These are phyloP conservation scores for Rhizomucor miehei DNA, from an alignment of 371 early-diverging fungal species.

Conservation along the genomic window DNA sequence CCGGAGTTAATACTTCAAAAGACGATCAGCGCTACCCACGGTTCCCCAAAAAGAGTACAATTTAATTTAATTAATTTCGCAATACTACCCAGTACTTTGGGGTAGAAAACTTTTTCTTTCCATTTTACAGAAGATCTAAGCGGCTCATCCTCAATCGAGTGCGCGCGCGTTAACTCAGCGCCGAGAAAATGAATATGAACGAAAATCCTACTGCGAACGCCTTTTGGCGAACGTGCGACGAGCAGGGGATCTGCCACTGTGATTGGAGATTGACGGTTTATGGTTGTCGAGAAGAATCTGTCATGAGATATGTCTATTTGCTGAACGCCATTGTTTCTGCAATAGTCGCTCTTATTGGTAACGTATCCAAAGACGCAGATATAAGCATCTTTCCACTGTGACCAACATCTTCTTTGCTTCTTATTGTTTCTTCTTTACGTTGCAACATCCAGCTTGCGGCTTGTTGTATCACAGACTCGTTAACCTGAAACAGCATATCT, in stretches of 20 bases:
- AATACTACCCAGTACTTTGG: too few relatives aligned
- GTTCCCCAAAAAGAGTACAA: too few relatives aligned
- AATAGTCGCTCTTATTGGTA: slow-evolving; percentile 17
- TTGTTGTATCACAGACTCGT: slow-evolving; percentile 14
- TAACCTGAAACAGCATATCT: slow-evolving; percentile 15
- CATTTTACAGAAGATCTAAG: too few relatives aligned
- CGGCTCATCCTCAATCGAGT: too few relatives aligned
- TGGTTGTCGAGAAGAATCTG: slow-evolving; percentile 19
- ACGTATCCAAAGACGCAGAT: too few relatives aligned
- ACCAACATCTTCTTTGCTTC: too few relatives aligned
- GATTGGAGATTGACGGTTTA: slow-evolving; percentile 34
- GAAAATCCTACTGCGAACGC: neutral
- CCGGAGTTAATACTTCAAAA: too few relatives aligned
- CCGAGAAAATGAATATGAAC: neutral
- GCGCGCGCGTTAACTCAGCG: too few relatives aligned
- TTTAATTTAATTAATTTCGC: too few relatives aligned
- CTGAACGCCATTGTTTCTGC: slow-evolving; percentile 10
- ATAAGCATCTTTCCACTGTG: too few relatives aligned
- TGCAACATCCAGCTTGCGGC: slow-evolving; percentile 4
- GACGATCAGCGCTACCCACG: too few relatives aligned
- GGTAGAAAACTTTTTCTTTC: too few relatives aligned
- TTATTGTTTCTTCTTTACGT: neutral
- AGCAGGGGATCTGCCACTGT: slow-evolving; percentile 27
- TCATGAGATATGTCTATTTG: slow-evolving; percentile 15
- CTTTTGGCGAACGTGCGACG: slow-evolving; percentile 21